Evolutionary conservation across 2,329 filamentous ascomycete genomes (phyloP), one percentile per base, ranked within the genome.

Genomic region (Neoascochyta sp.): DNA sequence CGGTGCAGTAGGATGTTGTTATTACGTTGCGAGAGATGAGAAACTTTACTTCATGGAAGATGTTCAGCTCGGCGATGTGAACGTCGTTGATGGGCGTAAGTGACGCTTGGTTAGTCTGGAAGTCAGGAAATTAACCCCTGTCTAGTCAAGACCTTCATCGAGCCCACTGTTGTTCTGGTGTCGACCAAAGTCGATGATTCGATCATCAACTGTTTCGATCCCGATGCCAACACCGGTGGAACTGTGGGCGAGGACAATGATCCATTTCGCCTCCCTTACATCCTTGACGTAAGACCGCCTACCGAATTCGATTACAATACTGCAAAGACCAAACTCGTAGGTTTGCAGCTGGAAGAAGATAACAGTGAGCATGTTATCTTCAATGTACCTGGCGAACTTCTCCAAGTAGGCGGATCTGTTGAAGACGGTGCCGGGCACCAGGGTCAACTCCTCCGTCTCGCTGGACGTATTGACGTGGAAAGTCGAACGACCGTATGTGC

Each of bases 1-100:
- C 16, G 79, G 76, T 1, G 80, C 74, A 0, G 71, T 95, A 11
- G 90, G 90, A 1, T 95, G 88, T 58, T 82, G 86, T 24, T 94
- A 90, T 54, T 95, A 90, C 54, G 69, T 81, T 25, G 79, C 81
- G 5, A 66, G 73, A 15, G 78, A 87, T 21, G 80, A 85, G 50
- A 78, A 72, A 19, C 62, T 95, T 3, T 82, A 76, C 36, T 70
- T 95, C 23, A 80, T 93, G 54, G 80, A 90, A 54, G 89, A 95
- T 45, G 72, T 86, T 7, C 71, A 76, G 10, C 70, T 78, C 44
- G 82, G 80, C 4, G 80, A 78, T n/a, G 57, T 77, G n/a, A 80
- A 86, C 19, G 66, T 81, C 9, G 52, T 74, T 9, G 66, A 73
- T 42, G 50, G 63, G 26, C 49, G 69, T 70, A 39, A 43, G 66